Base-by-base conservation (phyloP, 169 alveolate genomes). In the Eimeria sp. region DNA sequence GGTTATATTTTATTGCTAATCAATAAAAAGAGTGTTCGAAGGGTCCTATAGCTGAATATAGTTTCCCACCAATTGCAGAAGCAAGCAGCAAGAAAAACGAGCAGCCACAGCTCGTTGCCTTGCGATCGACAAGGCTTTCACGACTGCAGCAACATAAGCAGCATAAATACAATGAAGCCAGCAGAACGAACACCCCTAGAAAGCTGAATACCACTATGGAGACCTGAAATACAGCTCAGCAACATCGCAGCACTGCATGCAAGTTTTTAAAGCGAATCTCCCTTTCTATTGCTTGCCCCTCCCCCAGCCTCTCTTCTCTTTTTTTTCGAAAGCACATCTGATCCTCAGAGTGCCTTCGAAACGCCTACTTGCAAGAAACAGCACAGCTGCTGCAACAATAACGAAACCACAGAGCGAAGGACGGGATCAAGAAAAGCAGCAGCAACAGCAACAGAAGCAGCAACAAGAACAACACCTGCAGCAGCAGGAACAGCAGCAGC, bases 101-200 rank as follows among this genome's bases (percentile, higher is more conserved):
- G 49, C 93, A 87, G 83, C 93, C 68, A 83, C 93, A 87, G 83
- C 93, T 87, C 25, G 82, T 62, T 8, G 68, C 83, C 64, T 87
- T 87, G 30, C 82, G 43, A 54, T 87, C 93, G 25, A 87, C 93
- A n/a, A 87, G 93, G 11, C 62, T 54, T 16, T 87, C 83, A 16
- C 72, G 43, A 9, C 64, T 8, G 52, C 93, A 87, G 93, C 93
- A 87, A 68, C 93, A 87, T 16, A 87, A 10, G 52, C 93, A 87
- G 83, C 93, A 87, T 58, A 87, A 40, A 46, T 87, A 87, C 66
- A 87, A 27, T 23, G 93, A 87, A 20, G 83, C 83, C 64, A 87
- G 82, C 68, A 87, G 83, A 82, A 87, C 82, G 83, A 87, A 43
- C 27, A 30, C 72, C 52, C 83, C 83, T 66, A 87, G 33, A 62